Conservation (phyloP, 108 stramenopile species). For the Pseudonitzschia multistriata region DNA sequence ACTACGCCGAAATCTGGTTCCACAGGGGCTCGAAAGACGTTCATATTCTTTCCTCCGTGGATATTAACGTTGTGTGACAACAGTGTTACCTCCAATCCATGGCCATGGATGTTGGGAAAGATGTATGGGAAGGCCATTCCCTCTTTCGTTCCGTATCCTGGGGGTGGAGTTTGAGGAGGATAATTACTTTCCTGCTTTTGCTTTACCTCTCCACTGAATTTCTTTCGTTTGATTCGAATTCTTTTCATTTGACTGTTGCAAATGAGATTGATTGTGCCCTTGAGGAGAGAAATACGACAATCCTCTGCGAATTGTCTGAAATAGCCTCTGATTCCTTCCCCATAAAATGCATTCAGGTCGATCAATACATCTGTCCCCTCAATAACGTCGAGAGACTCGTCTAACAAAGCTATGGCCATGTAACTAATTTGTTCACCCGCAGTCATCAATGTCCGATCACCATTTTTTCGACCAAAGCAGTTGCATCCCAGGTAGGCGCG, state of each 20-base stretch:
- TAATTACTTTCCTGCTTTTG: background rate
- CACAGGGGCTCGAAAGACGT: background rate
- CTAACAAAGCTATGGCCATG: slow-evolving; percentile 9
- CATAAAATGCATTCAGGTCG: slow-evolving; percentile 7
- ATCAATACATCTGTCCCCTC: slow-evolving; percentile 5
- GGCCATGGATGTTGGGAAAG: slow-evolving; percentile 4
- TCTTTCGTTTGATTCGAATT: background rate
- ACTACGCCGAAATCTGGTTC: background rate
- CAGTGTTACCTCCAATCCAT: background rate
- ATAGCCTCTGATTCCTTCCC: background rate
- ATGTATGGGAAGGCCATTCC: background rate
- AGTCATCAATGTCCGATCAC: slow-evolving; percentile 2
- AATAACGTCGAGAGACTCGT: slow-evolving; percentile 4
- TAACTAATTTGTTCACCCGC: slow-evolving; percentile 14
- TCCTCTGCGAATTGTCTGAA: background rate
- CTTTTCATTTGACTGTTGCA: background rate
- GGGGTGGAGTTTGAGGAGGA: background rate
- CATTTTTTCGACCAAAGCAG: slow-evolving; percentile 7
- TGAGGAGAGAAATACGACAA: background rate
- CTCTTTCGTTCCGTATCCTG: background rate
- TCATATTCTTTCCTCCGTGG: slow-evolving; percentile 10
- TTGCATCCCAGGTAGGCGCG: slow-evolving; percentile 17
- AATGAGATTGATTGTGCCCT: background rate
- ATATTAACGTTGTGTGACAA: background rate
- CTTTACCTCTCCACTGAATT: background rate